Percentiles rank a stretch among this genome's conserved stretches.
phyloP scores from a whole-genome alignment of 306 rosid genomes.

The Crataegus laevigata region DNA sequence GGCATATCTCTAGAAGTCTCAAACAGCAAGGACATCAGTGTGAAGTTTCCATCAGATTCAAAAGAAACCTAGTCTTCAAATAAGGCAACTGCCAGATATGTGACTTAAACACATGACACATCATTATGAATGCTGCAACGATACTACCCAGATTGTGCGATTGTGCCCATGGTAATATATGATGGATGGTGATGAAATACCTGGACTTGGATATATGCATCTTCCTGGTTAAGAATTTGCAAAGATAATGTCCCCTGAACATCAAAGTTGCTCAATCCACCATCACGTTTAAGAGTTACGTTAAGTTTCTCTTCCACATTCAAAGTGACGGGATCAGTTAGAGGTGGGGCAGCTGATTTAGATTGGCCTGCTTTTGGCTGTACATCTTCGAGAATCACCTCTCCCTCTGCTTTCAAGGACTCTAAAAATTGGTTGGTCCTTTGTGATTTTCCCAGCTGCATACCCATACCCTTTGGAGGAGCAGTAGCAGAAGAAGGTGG shows the following conservation, averaged over 20 bases:
- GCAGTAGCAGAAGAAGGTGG: conserved; percentile 81
- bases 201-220: conserved; percentile 86
- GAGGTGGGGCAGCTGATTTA: conserved; percentile 63
- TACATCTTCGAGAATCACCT: conserved; percentile 84
- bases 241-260: conserved; percentile 85
- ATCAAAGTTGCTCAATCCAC: conserved; percentile 88
- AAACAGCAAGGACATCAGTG: background rate
- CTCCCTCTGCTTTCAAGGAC: conserved; percentile 95
- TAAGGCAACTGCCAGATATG: background rate
- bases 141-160: background rate
- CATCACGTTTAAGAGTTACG: conserved; percentile 85
- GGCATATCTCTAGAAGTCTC: background rate
- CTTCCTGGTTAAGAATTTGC: conserved; percentile 88
- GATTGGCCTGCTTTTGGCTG: conserved; percentile 67
- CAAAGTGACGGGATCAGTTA: conserved; percentile 85
- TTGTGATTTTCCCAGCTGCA: conserved; percentile 86
- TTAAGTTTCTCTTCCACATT: conserved; percentile 89
- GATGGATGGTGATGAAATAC: conserved; percentile 19
- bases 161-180: background rate
- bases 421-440: conserved; percentile 84
- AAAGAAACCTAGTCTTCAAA: background rate
- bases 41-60: background rate
- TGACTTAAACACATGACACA: background rate
- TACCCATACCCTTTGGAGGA: conserved; percentile 86
- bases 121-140: background rate